phyloP scores from a whole-genome alignment of 176 grass and related monocot genomes.

The Eragrostis curvula region DNA sequence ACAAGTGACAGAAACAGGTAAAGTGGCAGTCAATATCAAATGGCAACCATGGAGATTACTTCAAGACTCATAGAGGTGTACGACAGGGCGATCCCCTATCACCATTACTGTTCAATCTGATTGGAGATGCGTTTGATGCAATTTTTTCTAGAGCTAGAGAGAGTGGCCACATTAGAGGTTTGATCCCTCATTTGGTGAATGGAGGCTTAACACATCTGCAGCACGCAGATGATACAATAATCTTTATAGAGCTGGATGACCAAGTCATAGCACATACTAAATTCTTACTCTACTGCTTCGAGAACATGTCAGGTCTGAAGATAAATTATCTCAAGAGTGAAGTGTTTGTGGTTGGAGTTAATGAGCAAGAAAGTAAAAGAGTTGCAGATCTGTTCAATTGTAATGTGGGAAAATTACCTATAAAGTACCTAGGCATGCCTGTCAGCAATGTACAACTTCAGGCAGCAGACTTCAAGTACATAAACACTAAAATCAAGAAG shows the following conservation, averaged over 20 bases:
- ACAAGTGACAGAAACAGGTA: not conserved
- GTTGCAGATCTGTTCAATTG: not conserved
- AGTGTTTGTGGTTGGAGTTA: no score
- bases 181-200: not conserved
- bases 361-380: no score
- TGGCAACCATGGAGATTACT: not conserved
- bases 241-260: not conserved
- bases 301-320: not conserved
- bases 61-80: not conserved
- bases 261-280: not conserved
- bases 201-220: not conserved
- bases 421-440: not conserved
- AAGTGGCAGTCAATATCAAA: not conserved
- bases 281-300: not conserved
- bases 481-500: not conserved
- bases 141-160: not conserved
- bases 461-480: accelerated
- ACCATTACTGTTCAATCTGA: not conserved
- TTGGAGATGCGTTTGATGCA: not conserved
- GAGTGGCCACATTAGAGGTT: not conserved
- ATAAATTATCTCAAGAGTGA: no score
- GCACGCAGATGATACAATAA: not conserved
- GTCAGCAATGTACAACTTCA: not conserved
- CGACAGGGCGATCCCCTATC: not conserved
- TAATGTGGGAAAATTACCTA: not conserved